Percentiles rank a stretch among this genome's conserved stretches.
These are phyloP conservation scores for Tuber calosporum DNA, from an alignment of 495 filamentous ascomycete species.

Conservation along the genomic window DNA sequence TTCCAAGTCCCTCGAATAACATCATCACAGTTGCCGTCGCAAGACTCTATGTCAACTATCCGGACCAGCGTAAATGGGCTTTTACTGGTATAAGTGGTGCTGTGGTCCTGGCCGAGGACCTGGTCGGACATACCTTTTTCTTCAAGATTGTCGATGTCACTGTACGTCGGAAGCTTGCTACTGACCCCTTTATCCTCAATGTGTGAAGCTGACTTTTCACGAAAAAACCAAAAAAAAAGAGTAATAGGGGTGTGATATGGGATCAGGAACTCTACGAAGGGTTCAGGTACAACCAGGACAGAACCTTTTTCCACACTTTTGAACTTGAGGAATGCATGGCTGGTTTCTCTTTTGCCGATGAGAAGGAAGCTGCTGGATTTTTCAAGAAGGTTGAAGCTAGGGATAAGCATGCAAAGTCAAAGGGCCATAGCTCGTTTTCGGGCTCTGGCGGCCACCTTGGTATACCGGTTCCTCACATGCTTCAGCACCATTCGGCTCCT, in stretches of 20 bases:
- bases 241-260: constrained; percentile 87
- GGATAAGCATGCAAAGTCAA: constrained; percentile 34
- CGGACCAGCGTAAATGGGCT: constrained; percentile 77
- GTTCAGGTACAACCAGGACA: constrained; percentile 90
- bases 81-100: constrained; percentile 93
- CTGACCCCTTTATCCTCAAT: constrained; percentile 2
- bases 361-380: constrained; percentile 93
- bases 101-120: constrained; percentile 83
- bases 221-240: constrained; percentile 31
- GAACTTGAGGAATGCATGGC: constrained; percentile 87
- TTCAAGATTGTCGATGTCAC: constrained; percentile 94
- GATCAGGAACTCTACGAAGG: constrained; percentile 95
- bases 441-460: constrained; percentile 16
- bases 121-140: constrained; percentile 93
- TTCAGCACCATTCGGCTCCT: constrained; percentile 18
- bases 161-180: constrained; percentile 50
- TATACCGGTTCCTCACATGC: constrained; percentile 26
- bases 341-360: constrained; percentile 83
- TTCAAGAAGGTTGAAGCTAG: constrained; percentile 74
- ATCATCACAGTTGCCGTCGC: constrained; percentile 90
- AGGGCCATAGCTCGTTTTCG: constrained; percentile 17
- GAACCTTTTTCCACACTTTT: constrained; percentile 94
- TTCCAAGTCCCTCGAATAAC: constrained; percentile 89
- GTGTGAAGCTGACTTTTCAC: constrained; percentile 1
- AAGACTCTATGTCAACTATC: constrained; percentile 87